phyloP scores from a whole-genome alignment of 345 rosid species.

The Salix purpurea region DNA sequence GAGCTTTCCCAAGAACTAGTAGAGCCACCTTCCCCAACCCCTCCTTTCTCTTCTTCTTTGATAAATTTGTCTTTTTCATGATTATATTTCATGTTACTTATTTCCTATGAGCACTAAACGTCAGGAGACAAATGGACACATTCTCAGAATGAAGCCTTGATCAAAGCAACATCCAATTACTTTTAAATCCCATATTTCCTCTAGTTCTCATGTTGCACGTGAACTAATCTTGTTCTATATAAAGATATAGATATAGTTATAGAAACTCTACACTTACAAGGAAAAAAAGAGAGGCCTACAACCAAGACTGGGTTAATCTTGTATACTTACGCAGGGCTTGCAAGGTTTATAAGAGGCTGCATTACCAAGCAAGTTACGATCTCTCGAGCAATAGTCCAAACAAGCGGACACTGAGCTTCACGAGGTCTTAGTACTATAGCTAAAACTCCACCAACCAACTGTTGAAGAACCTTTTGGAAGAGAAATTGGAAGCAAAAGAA shows the following conservation, averaged over 20 bases:
- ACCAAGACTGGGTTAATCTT: neutral
- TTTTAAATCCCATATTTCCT: neutral
- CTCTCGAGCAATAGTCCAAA: conserved; percentile 89
- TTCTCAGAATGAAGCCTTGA: neutral
- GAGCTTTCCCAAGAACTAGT: neutral
- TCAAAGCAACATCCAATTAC: neutral
- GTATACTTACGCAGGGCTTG: conserved; percentile 75
- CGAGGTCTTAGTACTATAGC: conserved; percentile 75
- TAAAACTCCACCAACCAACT: conserved; percentile 74
- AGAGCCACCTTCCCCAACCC: neutral
- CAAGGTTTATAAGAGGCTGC: conserved; percentile 83
- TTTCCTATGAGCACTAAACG: neutral
- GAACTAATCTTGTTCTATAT: neutral
- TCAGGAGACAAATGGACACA: neutral
- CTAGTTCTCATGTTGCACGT: neutral
- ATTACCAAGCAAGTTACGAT: conserved; percentile 88
- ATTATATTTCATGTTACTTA: neutral
- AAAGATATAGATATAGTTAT: neutral
- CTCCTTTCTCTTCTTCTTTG: neutral
- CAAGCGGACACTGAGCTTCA: conserved; percentile 91
- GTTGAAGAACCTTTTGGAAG: conserved; percentile 65
- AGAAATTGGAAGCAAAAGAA: conserved; percentile 3
- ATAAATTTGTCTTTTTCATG: neutral
- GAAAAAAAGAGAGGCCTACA: neutral
- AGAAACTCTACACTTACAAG: neutral